Percentiles rank a stretch among this genome's conserved stretches.
Evolutionary conservation across 768 basidiomycete species (phyloP).

Genomic region (Lactarius indigo): DNA sequence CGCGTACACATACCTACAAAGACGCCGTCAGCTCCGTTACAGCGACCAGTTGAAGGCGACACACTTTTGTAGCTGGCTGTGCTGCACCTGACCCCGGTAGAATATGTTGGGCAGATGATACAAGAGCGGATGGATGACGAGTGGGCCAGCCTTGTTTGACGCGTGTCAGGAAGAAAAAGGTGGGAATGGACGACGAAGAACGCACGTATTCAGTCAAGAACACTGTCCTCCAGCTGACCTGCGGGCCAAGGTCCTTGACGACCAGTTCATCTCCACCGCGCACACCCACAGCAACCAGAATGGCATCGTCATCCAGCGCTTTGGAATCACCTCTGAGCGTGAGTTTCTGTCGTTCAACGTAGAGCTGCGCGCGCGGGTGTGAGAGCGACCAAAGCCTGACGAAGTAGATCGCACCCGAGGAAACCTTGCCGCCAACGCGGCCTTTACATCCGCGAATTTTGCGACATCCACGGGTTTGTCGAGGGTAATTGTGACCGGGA

Average conservation of each 20-base stretch:
- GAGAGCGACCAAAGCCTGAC: not conserved
- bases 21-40: not conserved
- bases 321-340: constrained; percentile 59
- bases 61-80: constrained; percentile 76
- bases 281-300: constrained; percentile 55
- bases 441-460: constrained; percentile 69
- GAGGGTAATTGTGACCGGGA: constrained; percentile 52
- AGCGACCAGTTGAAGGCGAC: constrained; percentile 20
- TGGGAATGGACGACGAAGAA: constrained; percentile 10
- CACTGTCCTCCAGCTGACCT: constrained; percentile 84
- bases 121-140: constrained; percentile 83
- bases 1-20: constrained; percentile 56
- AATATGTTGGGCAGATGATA: constrained; percentile 67
- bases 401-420: constrained; percentile 41
- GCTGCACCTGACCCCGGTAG: constrained; percentile 67
- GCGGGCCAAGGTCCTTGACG: constrained; percentile 89
- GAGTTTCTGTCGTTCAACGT: constrained; percentile 68
- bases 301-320: constrained; percentile 58
- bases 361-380: constrained; percentile 48
- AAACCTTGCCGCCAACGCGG: constrained; percentile 51
- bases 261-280: constrained; percentile 59
- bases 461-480: constrained; percentile 42
- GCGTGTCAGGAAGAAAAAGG: not conserved
- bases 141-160: constrained; percentile 65
- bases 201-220: constrained; percentile 95